phyloP scores from a whole-genome alignment of 441 rosid genomes.

The Erodium moschatum region DNA sequence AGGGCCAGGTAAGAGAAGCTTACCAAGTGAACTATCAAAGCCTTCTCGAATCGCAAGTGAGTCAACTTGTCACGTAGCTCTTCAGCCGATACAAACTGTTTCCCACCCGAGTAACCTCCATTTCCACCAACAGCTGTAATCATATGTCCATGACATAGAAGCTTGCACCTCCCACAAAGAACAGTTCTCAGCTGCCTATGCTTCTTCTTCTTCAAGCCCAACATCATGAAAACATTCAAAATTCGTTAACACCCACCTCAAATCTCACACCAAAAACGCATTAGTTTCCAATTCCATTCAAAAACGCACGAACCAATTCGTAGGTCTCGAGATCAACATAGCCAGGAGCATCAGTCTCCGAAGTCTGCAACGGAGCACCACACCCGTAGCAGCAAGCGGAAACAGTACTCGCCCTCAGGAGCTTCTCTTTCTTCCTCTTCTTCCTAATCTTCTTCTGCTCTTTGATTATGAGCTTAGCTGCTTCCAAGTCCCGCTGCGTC shows the following conservation, averaged over 20 bases:
- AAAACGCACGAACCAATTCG: slow-evolving; percentile 40
- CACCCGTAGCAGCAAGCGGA: slow-evolving; percentile 73
- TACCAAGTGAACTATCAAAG: slow-evolving; percentile 73
- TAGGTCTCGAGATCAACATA: slow-evolving; percentile 55
- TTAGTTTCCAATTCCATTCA: background rate
- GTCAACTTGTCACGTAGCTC: slow-evolving; percentile 81
- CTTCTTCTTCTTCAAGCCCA: slow-evolving; percentile 68
- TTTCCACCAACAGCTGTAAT: slow-evolving; percentile 95
- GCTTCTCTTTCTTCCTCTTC: slow-evolving; percentile 29
- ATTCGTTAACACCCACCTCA: background rate
- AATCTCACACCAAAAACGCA: background rate
- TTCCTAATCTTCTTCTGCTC: slow-evolving; percentile 32
- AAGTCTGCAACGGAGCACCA: slow-evolving; percentile 89
- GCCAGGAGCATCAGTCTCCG: slow-evolving; percentile 70
- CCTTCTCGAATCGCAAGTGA: slow-evolving; percentile 70
- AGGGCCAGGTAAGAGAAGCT: slow-evolving; percentile 13
- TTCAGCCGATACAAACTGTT: slow-evolving; percentile 83
- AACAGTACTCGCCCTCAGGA: slow-evolving; percentile 33
- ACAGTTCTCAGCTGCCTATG: slow-evolving; percentile 82
- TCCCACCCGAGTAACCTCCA: slow-evolving; percentile 89
- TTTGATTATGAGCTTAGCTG: slow-evolving; percentile 42
- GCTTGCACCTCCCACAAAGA: slow-evolving; percentile 81
- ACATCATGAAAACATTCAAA: background rate
- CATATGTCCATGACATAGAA: slow-evolving; percentile 92
- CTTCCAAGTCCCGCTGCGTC: slow-evolving; percentile 46